Percentiles rank a stretch among this genome's conserved stretches.
These are phyloP conservation scores for Cladosporium oxysporum DNA, from an alignment of 2,329 filamentous ascomycete genomes.

Conservation along the genomic window DNA sequence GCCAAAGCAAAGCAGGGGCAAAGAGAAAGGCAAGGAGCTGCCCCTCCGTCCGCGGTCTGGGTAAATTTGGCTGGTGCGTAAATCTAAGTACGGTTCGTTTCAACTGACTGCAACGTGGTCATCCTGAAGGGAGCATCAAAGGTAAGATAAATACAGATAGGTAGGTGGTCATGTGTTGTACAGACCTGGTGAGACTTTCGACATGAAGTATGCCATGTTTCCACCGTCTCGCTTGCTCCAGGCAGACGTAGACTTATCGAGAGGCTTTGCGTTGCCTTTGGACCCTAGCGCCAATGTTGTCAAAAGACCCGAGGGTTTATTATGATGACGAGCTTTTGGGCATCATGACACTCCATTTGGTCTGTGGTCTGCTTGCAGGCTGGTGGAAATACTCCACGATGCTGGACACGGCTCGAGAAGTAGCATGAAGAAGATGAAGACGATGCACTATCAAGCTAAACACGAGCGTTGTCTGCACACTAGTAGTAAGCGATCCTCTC, in stretches of 20 bases:
- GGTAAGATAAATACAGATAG: too few relatives aligned
- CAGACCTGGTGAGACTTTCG: not conserved
- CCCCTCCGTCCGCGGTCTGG: not conserved
- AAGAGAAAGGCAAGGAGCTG: constrained; percentile 5
- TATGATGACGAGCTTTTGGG: not conserved
- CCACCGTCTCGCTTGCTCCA: not conserved
- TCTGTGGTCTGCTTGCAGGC: not conserved
- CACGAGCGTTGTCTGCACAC: not conserved
- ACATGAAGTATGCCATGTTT: not conserved
- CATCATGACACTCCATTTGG: not conserved
- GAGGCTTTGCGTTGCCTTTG: not conserved
- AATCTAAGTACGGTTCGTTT: not conserved
- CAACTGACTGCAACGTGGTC: not conserved
- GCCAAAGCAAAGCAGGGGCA: constrained; percentile 3
- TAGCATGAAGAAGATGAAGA: not conserved
- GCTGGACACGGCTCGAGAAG: not conserved
- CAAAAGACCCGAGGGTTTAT: not conserved
- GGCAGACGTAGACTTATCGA: not conserved
- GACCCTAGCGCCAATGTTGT: constrained; percentile 7
- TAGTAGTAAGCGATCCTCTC: not conserved
- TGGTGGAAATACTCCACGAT: not conserved
- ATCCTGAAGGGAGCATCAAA: too few relatives aligned
- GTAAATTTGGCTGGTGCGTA: not conserved
- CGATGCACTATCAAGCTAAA: not conserved
- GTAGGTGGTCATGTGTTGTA: not conserved